Percentiles rank a stretch among this genome's conserved stretches.
phyloP scores from a whole-genome alignment of 2,329 filamentous ascomycete genomes.

The Arthrobotrys pseudoclavata region DNA sequence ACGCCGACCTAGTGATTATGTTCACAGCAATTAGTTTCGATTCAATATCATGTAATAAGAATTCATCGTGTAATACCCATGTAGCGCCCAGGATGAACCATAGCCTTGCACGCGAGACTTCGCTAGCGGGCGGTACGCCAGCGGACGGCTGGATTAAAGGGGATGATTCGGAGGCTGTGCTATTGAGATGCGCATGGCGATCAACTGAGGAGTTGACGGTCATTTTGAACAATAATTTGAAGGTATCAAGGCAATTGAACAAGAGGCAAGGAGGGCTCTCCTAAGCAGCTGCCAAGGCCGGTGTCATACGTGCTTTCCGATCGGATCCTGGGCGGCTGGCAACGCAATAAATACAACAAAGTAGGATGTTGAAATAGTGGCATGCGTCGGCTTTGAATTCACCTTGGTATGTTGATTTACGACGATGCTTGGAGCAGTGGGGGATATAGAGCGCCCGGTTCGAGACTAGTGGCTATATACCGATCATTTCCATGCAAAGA shows the following conservation, averaged over 20 bases:
- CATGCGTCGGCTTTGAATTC: too few species aligned
- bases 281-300: constrained; percentile 12
- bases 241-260: constrained; percentile 1
- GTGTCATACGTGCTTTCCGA: constrained; percentile 10
- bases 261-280: constrained; percentile 7
- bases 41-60: background rate
- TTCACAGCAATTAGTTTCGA: background rate
- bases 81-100: constrained; percentile 56
- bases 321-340: constrained; percentile 8
- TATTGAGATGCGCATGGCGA: background rate
- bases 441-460: too few species aligned
- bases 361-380: background rate
- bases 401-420: too few species aligned
- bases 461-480: too few species aligned
- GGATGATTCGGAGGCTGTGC: constrained; percentile 32
- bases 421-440: too few species aligned
- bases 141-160: constrained; percentile 22
- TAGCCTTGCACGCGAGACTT: constrained; percentile 51
- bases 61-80: constrained; percentile 28
- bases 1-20: constrained; percentile 46
- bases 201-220: constrained; percentile 6
- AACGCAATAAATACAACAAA: constrained; percentile 28
- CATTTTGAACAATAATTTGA: constrained; percentile 24
- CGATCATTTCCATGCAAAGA: too few species aligned
- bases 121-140: constrained; percentile 41